Evolutionary conservation across 768 basidiomycete genomes (phyloP).

Genomic region (Filobasidium wieringae): DNA sequence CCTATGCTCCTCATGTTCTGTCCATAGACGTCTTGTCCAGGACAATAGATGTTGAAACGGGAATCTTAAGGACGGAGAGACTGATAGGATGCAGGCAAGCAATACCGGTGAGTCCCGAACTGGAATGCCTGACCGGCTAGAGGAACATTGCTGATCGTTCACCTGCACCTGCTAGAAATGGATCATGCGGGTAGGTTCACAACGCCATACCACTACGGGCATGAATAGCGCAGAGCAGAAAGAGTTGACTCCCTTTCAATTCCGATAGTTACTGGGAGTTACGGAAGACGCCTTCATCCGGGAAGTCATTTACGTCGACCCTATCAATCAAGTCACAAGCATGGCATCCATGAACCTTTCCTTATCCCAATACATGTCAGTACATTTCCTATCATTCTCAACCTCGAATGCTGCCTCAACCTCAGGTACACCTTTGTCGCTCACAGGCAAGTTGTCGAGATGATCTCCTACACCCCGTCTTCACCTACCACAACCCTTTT

Average conservation of each 20-base stretch:
- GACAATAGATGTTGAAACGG: slow-evolving; percentile 68
- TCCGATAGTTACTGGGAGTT: slow-evolving; percentile 67
- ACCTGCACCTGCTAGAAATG: slow-evolving; percentile 42
- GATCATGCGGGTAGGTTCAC: slow-evolving; percentile 80
- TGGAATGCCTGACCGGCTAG: too few relatives aligned
- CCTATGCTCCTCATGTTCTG: slow-evolving; percentile 39
- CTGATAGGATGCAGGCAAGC: slow-evolving; percentile 88
- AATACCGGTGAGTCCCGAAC: slow-evolving; percentile 52
- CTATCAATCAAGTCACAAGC: slow-evolving; percentile 61
- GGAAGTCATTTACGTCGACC: slow-evolving; percentile 87
- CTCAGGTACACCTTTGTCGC: neutral
- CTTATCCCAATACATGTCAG: slow-evolving; percentile 85
- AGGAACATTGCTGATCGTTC: neutral
- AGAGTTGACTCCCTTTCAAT: neutral
- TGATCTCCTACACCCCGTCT: slow-evolving; percentile 72
- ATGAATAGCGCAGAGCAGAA: too few relatives aligned
- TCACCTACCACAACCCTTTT: slow-evolving; percentile 49
- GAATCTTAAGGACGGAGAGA: slow-evolving; percentile 73
- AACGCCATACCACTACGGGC: too few relatives aligned
- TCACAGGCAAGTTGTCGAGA: slow-evolving; percentile 50
- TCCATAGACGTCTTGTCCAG: slow-evolving; percentile 56
- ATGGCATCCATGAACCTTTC: slow-evolving; percentile 89
- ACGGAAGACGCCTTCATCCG: slow-evolving; percentile 90
- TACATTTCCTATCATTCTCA: slow-evolving; percentile 25
- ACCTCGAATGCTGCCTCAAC: neutral